These are phyloP conservation scores for Ilex aquifolium DNA, from an alignment of 257 asterid genomes.

Conservation along the genomic window DNA sequence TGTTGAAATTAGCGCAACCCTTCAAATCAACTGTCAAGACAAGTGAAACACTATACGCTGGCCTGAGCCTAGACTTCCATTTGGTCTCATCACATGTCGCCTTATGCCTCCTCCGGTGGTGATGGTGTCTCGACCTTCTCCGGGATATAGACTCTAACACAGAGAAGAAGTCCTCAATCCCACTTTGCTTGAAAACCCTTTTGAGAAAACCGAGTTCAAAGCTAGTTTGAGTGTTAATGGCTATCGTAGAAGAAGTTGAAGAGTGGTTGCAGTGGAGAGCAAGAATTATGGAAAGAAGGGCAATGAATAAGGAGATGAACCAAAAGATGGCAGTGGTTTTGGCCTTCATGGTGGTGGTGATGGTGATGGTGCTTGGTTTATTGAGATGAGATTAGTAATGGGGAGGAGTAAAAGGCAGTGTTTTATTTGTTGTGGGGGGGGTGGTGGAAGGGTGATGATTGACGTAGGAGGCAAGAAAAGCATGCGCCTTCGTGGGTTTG, in stretches of 20 bases:
- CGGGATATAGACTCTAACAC: conserved; percentile 10
- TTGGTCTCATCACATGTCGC: conserved; percentile 26
- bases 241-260: background rate
- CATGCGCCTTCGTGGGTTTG: conserved; percentile 25
- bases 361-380: background rate
- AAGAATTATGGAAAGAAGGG: conserved; percentile 38
- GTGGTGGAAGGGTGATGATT: conserved; percentile 13
- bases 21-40: conserved; percentile 55
- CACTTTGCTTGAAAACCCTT: conserved; percentile 20
- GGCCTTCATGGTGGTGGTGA: conserved; percentile 39
- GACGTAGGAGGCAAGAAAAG: conserved; percentile 64
- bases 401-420: conserved; percentile 8
- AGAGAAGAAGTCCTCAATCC: conserved; percentile 21
- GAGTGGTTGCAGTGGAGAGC: conserved; percentile 20
- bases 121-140: conserved; percentile 21
- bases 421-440: conserved; percentile 5
- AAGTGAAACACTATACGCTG: conserved; percentile 29
- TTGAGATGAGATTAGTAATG: conserved; percentile 8
- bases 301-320: conserved; percentile 37
- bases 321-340: conserved; percentile 40
- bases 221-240: background rate
- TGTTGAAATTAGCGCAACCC: conserved; percentile 75
- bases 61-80: conserved; percentile 51
- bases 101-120: background rate
- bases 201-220: conserved; percentile 15